Conservation (phyloP, 768 basidiomycete species). For the Agaricus sinodeliciosus region DNA sequence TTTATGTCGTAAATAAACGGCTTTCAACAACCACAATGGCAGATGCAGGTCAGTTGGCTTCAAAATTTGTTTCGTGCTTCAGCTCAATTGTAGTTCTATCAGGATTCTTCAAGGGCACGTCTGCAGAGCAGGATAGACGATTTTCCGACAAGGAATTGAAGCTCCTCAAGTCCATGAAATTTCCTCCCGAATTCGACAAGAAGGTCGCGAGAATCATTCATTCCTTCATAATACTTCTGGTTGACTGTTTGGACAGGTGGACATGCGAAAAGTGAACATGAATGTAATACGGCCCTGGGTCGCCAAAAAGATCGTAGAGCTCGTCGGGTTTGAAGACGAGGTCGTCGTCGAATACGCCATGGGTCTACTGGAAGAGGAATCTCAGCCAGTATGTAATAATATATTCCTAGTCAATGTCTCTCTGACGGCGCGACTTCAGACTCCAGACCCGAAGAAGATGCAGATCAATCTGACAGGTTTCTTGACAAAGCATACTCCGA, state of each 20-base stretch:
- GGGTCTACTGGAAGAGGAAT: constrained; percentile 84
- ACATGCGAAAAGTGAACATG: constrained; percentile 93
- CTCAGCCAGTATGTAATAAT: constrained; percentile 58
- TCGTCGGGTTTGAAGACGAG: constrained; percentile 94
- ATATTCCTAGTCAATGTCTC: neutral
- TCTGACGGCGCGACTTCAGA: constrained; percentile 33
- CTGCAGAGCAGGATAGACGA: constrained; percentile 84
- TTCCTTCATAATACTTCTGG: neutral
- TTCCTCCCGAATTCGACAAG: constrained; percentile 82
- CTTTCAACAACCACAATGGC: constrained; percentile 10
- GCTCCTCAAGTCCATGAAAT: constrained; percentile 84
- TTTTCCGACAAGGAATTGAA: constrained; percentile 95
- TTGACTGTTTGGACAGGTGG: constrained; percentile 47
- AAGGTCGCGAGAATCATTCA: constrained; percentile 44
- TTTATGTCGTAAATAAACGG: too few relatives aligned
- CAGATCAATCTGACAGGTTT: constrained; percentile 94
- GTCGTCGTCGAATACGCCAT: constrained; percentile 95
- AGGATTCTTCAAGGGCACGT: constrained; percentile 90
- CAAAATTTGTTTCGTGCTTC: neutral
- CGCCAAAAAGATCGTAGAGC: constrained; percentile 83
- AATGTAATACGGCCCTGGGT: constrained; percentile 93
- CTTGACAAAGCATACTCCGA: constrained; percentile 76
- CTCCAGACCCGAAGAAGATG: constrained; percentile 91
- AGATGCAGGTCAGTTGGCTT: constrained; percentile 12
- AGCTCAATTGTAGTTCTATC: constrained; percentile 7